phyloP scores from a whole-genome alignment of 768 basidiomycete genomes.

The Agaricus blazei region DNA sequence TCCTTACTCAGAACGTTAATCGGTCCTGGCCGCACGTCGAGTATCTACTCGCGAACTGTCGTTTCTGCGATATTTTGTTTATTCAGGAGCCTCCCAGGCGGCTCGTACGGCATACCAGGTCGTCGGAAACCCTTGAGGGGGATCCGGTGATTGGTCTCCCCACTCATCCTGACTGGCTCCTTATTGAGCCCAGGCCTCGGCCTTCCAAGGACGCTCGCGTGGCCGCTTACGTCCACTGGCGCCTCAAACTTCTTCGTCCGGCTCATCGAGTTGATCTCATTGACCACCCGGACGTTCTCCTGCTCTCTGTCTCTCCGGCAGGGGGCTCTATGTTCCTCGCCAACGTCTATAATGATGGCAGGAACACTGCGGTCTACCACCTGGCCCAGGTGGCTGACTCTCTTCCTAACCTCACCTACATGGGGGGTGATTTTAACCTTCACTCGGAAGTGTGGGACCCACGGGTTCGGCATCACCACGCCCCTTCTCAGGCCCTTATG shows the following conservation, averaged over 20 bases:
- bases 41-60: too few species aligned
- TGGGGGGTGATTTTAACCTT: background rate
- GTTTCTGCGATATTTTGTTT: too few species aligned
- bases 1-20: too few species aligned
- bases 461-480: too few species aligned
- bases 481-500: background rate
- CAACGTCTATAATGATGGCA: background rate
- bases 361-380: background rate
- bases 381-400: background rate
- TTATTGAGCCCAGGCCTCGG: too few species aligned
- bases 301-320: background rate
- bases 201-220: too few species aligned
- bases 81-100: too few species aligned
- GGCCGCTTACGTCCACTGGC: background rate
- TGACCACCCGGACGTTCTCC: background rate
- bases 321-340: background rate
- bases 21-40: too few species aligned
- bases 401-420: background rate
- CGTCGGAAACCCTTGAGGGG: too few species aligned
- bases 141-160: too few species aligned
- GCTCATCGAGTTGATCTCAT: background rate
- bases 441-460: background rate
- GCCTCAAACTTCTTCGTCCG: background rate
- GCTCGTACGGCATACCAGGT: too few species aligned
- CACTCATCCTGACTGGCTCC: too few species aligned